Evolutionary conservation across 805 yeast genomes (phyloP).

Genomic region (Pichia thaimueangensis): DNA sequence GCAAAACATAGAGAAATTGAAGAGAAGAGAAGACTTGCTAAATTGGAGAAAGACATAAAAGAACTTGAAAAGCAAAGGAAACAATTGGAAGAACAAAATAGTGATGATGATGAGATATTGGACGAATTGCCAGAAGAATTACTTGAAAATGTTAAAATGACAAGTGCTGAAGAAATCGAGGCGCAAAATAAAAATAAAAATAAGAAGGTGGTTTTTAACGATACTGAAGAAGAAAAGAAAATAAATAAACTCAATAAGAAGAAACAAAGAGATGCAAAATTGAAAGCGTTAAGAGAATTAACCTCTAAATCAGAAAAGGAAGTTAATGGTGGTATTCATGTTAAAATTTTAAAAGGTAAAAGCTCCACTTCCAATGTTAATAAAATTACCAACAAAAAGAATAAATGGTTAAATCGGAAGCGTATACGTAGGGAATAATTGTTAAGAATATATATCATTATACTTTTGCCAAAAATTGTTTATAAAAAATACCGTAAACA

Average conservation of each 20-base stretch:
- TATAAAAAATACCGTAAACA: no score
- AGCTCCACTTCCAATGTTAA: background rate
- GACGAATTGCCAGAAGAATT: constrained; percentile 37
- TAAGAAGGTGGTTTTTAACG: constrained; percentile 12
- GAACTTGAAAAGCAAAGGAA: constrained; percentile 12
- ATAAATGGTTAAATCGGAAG: constrained; percentile 26
- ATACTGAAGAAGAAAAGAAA: constrained; percentile 26
- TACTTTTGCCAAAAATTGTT: no score
- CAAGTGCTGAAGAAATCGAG: constrained; percentile 14
- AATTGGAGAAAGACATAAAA: constrained; percentile 22
- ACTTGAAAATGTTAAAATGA: constrained; percentile 24
- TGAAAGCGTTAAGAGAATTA: constrained; percentile 28
- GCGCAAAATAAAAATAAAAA: constrained; percentile 8
- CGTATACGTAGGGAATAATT: constrained; percentile 17
- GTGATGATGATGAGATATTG: constrained; percentile 19
- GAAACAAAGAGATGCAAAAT: constrained; percentile 13
- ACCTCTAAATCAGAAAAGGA: constrained; percentile 23
- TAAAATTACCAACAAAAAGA: constrained; percentile 17
- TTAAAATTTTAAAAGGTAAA: constrained; percentile 22
- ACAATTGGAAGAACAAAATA: constrained; percentile 3
- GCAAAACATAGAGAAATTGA: constrained; percentile 26
- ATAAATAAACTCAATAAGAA: constrained; percentile 16
- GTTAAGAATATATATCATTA: background rate
- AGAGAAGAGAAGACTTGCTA: constrained; percentile 30
- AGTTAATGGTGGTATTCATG: constrained; percentile 38